phyloP scores from a whole-genome alignment of 805 yeast genomes.

The Spathaspora boniae region DNA sequence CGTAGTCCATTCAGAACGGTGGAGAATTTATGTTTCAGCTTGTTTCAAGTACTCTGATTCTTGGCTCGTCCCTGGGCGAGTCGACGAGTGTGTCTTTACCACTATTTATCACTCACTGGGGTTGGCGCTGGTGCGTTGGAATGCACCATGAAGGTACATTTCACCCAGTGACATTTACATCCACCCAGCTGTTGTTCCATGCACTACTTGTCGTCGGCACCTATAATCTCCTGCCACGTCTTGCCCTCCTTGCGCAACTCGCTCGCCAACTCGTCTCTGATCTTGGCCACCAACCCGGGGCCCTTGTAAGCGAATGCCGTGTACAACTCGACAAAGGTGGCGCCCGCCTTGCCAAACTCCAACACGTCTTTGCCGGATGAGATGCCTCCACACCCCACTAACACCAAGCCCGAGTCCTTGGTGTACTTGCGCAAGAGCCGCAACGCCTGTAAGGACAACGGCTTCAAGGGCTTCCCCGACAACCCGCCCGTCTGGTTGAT shows the following conservation, averaged over 20 bases:
- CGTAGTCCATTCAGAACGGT: too few species aligned
- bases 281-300: conserved; percentile 65
- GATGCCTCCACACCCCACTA: conserved; percentile 95
- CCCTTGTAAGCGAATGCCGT: conserved; percentile 92
- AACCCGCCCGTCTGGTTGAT: conserved; percentile 76
- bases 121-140: neutral
- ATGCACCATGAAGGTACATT: neutral
- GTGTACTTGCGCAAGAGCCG: conserved; percentile 69
- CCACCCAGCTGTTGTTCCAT: neutral
- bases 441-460: conserved; percentile 69
- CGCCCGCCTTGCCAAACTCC: conserved; percentile 92
- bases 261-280: conserved; percentile 37
- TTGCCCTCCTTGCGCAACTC: conserved; percentile 69
- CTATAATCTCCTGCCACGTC: conserved; percentile 80
- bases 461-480: conserved; percentile 90
- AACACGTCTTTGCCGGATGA: conserved; percentile 82
- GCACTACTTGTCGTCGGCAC: conserved; percentile 43
- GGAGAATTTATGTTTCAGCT: too few species aligned
- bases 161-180: too few species aligned
- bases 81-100: too few species aligned
- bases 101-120: conserved; percentile 2
- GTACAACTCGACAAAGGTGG: conserved; percentile 80
- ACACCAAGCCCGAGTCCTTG: conserved; percentile 66
- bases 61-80: too few species aligned
- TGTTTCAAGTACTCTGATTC: too few species aligned